Conservation (phyloP, 192 early-diverging fungal species). For the Gonapodya prolifera region DNA sequence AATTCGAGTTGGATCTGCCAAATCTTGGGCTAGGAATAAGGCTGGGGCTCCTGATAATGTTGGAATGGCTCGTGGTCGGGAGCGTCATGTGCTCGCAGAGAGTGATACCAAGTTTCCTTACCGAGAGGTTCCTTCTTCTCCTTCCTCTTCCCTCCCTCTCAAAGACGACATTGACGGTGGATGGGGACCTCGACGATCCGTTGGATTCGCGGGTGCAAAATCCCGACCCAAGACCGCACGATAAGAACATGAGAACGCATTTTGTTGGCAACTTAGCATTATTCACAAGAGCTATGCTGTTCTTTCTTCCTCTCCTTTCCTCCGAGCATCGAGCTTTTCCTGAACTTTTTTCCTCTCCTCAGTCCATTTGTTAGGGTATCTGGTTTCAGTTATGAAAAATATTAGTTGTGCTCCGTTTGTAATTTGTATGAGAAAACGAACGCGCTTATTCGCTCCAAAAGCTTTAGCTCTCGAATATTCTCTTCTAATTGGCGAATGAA, state of each 20-base stretch:
- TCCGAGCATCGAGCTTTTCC: not conserved
- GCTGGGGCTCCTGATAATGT: not conserved
- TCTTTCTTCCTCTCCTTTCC: not conserved
- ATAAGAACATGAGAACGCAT: not conserved
- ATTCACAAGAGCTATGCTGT: too few relatives aligned
- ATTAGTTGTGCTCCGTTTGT: too few relatives aligned
- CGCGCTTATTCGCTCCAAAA: not conserved
- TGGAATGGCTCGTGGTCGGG: not conserved
- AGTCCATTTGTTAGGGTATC: not conserved
- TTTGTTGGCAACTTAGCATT: too few relatives aligned
- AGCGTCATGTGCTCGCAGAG: too few relatives aligned
- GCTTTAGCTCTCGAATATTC: not conserved
- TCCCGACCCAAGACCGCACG: not conserved
- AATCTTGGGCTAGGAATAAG: not conserved
- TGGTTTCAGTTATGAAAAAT: too few relatives aligned
- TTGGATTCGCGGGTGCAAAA: not conserved
- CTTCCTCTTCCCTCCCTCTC: not conserved
- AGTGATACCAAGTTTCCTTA: not conserved
- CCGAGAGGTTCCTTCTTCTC: not conserved
- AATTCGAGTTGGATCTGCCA: not conserved
- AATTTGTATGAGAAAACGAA: not conserved
- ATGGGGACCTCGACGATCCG: not conserved
- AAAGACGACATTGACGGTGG: not conserved
- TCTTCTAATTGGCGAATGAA: not conserved
- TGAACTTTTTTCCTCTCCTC: not conserved